Base-by-base conservation (phyloP, 2,329 filamentous ascomycete genomes). In the Exophiala alcalophila region DNA sequence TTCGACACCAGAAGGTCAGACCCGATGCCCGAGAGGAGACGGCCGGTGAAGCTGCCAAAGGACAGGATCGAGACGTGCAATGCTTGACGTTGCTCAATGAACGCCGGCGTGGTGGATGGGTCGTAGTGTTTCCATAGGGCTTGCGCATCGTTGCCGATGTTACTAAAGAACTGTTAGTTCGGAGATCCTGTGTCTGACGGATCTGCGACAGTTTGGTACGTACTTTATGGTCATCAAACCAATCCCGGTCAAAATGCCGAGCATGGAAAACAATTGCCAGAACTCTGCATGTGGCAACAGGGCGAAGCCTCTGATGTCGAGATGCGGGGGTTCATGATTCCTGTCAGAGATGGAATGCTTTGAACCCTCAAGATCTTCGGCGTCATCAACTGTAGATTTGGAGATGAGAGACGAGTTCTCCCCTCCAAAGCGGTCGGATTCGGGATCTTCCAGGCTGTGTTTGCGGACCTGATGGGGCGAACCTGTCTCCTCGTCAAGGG, bases 181-280 rank as follows among this genome's bases (percentile, higher is more conserved):
- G n/a, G n/a, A n/a, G n/a, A n/a, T n/a, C n/a, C n/a, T n/a, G n/a
- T n/a, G n/a, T n/a, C n/a, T n/a, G n/a, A n/a, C n/a, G n/a, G n/a
- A 37, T 20, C 6, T 11, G n/a, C 16, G 10, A 12, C 1, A 25
- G 14, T 10, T 34, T 19, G 38, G 34, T 16, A 38, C 84, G 65
- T 74, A 94, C 89, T 98, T 98, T 68, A 98, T 98, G 0, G 91
- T 97, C 92, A 98, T 98, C 53, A 98, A 70, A 8, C 92, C 92
- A 57, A 96, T 85, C 38, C 92, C 92, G 4, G 89, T 88, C 50
- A 97, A 72, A n/a, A 96, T 77, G 26, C 83, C 89, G 77, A 98
- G 86, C 54, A 95, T 81, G 44, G 77, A 65, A 64, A 94, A 97
- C 19, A 94, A 69, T 59, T 94, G 85, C 89, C 90, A 97, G 65